These are phyloP conservation scores for Penicillium brasilianum DNA, from an alignment of 2,329 filamentous ascomycete genomes.

Conservation along the genomic window DNA sequence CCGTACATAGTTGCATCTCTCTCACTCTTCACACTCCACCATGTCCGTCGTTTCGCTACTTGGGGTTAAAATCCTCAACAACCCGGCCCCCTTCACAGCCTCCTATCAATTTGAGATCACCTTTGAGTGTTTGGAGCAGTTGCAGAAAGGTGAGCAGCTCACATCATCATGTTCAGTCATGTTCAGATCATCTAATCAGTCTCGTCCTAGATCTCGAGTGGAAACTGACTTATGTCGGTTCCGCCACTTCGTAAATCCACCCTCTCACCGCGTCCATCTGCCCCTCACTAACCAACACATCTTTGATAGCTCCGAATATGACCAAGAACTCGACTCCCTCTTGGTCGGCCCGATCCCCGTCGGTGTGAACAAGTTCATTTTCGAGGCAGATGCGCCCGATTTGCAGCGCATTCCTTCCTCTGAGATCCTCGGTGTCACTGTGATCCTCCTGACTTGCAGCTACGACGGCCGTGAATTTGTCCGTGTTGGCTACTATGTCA, in stretches of 20 bases:
- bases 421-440: conserved; percentile 95
- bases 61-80: conserved; percentile 95
- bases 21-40: conserved; percentile 41
- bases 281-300: conserved; percentile 29
- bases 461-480: conserved; percentile 98
- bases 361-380: conserved; percentile 98
- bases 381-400: conserved; percentile 92
- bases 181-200: background rate
- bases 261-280: background rate
- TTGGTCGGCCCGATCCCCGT: conserved; percentile 97
- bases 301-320: conserved; percentile 80
- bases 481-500: conserved; percentile 98
- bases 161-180: background rate
- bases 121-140: conserved; percentile 92
- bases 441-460: conserved; percentile 93
- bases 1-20: conserved; percentile 26
- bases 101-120: conserved; percentile 98
- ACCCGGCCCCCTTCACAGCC: conserved; percentile 90
- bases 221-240: conserved; percentile 99
- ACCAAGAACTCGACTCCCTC: conserved; percentile 96
- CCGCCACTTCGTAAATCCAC: conserved; percentile 83
- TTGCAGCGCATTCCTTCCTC: conserved; percentile 88
- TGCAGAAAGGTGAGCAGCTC: conserved; percentile 76
- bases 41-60: conserved; percentile 98
- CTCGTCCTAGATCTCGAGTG: conserved; percentile 81